phyloP scores from a whole-genome alignment of 1,284 basidiomycete species.

The Cryptococcus sp. region DNA sequence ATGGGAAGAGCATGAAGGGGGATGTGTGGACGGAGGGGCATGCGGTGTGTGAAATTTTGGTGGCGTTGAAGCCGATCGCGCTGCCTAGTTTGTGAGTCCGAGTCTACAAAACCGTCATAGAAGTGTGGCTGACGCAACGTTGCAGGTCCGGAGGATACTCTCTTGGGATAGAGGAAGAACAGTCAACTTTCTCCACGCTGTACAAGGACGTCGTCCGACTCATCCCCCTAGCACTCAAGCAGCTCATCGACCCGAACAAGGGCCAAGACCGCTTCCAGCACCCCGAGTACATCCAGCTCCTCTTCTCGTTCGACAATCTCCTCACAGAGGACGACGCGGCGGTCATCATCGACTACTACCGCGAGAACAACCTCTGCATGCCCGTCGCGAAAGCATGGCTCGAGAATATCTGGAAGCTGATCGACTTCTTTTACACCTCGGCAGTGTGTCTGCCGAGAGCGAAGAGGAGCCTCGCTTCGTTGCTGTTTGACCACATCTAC shows the following conservation, averaged over 20 bases:
- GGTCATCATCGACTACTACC: slow-evolving; percentile 52
- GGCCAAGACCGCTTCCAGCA: slow-evolving; percentile 30
- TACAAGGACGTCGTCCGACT: slow-evolving; percentile 38
- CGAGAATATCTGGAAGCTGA: slow-evolving; percentile 50
- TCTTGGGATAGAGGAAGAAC: slow-evolving; percentile 1
- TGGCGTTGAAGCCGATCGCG: slow-evolving; percentile 26
- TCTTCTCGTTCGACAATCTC: slow-evolving; percentile 46
- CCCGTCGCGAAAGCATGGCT: slow-evolving; percentile 54
- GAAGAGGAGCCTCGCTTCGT: slow-evolving; percentile 37
- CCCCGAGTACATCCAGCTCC: slow-evolving; percentile 45
- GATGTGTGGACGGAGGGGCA: slow-evolving; percentile 45
- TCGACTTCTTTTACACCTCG: slow-evolving; percentile 48
- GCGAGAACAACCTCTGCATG: slow-evolving; percentile 50
- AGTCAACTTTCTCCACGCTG: slow-evolving; percentile 23
- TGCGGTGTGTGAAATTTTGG: slow-evolving; percentile 36
- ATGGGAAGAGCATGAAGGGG: slow-evolving; percentile 3
- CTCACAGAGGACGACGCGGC: slow-evolving; percentile 49
- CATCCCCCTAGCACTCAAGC: slow-evolving; percentile 13
- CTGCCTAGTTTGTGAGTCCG: slow-evolving; percentile 6
- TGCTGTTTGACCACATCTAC: slow-evolving; percentile 51
- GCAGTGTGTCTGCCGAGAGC: slow-evolving; percentile 27
- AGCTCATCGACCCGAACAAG: not conserved
- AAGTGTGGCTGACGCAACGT: not conserved
- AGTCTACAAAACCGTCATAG: not conserved
- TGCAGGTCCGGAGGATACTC: not conserved